A percentile compares a stretch with the other conserved stretches of the same genome.
Evolutionary conservation across 139 green algal species (phyloP).

Genomic region (Closterium sp.): DNA sequence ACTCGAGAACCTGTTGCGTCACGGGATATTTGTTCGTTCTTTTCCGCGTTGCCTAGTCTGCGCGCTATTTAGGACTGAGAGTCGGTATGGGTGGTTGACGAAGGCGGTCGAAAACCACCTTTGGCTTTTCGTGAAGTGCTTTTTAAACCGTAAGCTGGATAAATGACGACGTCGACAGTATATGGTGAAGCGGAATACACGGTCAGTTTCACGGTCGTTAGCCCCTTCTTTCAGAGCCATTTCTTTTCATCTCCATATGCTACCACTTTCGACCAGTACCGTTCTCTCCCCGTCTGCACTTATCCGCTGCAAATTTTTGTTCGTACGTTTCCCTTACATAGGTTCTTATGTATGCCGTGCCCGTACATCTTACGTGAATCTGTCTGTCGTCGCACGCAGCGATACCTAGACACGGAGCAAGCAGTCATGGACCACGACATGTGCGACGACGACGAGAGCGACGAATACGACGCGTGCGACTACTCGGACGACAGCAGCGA

Average conservation of each 20-base stretch:
- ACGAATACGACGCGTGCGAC: neutral
- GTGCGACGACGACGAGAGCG: neutral
- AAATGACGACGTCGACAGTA: neutral
- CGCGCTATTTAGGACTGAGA: neutral
- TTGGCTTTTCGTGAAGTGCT: neutral
- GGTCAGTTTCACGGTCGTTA: neutral
- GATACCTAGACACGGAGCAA: neutral
- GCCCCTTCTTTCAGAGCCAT: neutral
- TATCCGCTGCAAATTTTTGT: neutral
- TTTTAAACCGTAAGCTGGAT: neutral
- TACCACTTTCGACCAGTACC: neutral
- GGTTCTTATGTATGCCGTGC: neutral
- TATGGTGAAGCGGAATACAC: neutral
- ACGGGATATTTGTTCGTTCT: neutral
- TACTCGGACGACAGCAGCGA: neutral
- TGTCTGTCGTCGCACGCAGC: neutral
- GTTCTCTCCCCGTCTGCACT: neutral
- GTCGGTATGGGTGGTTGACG: neutral
- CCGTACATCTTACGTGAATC: neutral
- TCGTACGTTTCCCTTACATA: neutral
- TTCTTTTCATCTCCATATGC: neutral
- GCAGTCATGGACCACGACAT: neutral
- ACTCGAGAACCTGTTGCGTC: neutral
- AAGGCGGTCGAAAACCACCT: neutral
- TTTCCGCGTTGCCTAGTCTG: neutral